Evolutionary conservation across 225 moss, liverwort and hornwort genomes (phyloP).

Genomic region (Ulota crispa): DNA sequence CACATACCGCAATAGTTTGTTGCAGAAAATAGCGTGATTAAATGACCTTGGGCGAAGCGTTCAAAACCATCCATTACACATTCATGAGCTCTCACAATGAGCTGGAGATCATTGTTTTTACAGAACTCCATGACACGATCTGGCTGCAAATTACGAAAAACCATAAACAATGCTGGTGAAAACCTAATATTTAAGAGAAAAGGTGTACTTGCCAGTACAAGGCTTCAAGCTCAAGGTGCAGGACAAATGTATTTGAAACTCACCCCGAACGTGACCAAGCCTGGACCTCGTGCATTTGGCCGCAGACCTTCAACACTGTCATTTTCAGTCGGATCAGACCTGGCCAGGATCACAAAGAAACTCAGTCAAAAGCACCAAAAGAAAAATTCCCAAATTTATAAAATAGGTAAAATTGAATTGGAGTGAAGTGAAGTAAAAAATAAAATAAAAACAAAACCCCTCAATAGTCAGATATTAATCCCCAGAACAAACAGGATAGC

Average conservation of each 20-base stretch:
- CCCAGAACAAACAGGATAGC: background rate
- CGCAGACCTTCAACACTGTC: slow-evolving; percentile 96
- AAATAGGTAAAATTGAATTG: no score
- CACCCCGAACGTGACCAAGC: slow-evolving; percentile 96
- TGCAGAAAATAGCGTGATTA: slow-evolving; percentile 93
- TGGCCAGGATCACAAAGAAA: slow-evolving; percentile 20
- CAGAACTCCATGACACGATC: slow-evolving; percentile 98
- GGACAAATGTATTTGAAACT: background rate
- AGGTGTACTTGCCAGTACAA: background rate
- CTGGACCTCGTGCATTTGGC: slow-evolving; percentile 96
- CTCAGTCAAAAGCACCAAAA: background rate
- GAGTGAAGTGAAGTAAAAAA: no score
- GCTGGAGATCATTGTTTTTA: slow-evolving; percentile 96
- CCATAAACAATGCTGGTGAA: background rate
- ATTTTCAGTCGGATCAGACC: slow-evolving; percentile 99
- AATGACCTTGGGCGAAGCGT: slow-evolving; percentile 95
- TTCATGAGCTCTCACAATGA: slow-evolving; percentile 97
- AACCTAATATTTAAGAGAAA: background rate
- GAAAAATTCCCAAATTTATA: no score
- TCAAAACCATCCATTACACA: slow-evolving; percentile 99
- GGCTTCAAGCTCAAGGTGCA: background rate
- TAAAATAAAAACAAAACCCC: background rate
- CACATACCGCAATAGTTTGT: slow-evolving; percentile 96
- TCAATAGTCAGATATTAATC: background rate
- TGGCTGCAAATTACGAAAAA: slow-evolving; percentile 54